phyloP scores from a whole-genome alignment of 495 filamentous ascomycete species.

The Friedmanniomyces endolithicus region DNA sequence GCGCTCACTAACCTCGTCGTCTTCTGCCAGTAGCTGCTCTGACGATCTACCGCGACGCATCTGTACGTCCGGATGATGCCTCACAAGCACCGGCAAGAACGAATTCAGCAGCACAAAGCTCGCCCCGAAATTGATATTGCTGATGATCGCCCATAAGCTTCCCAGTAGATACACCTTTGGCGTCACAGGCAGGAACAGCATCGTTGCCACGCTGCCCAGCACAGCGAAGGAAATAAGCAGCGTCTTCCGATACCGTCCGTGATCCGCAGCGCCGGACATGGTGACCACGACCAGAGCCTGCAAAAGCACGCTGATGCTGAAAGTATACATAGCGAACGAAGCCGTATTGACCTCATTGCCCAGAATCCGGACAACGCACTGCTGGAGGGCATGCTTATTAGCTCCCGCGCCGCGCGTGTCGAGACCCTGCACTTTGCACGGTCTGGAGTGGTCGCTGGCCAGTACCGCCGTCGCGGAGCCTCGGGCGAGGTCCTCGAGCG shows the following conservation, averaged over 20 bases:
- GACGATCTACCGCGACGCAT: not conserved
- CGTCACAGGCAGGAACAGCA: conserved; percentile 73
- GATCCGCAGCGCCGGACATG: conserved; percentile 91
- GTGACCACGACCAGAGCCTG: conserved; percentile 86
- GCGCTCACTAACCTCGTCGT: conserved; percentile 9
- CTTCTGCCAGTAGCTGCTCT: not conserved
- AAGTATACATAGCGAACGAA: conserved; percentile 97
- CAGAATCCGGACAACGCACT: conserved; percentile 73
- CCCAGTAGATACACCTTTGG: conserved; percentile 66
- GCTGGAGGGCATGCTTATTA: conserved; percentile 28
- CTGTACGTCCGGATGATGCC: conserved; percentile 51
- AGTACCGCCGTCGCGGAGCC: conserved; percentile 36
- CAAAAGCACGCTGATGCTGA: conserved; percentile 78
- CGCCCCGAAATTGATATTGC: conserved; percentile 60
- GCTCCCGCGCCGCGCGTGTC: conserved; percentile 11
- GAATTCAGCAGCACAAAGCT: conserved; percentile 37
- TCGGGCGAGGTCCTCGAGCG: conserved; percentile 81
- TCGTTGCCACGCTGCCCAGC: conserved; percentile 65
- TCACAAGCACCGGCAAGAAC: conserved; percentile 35
- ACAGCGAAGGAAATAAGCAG: conserved; percentile 75
- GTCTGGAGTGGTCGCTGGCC: conserved; percentile 14
- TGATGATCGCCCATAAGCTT: conserved; percentile 69
- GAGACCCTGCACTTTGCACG: conserved; percentile 16
- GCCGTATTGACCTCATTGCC: conserved; percentile 87
- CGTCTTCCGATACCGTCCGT: conserved; percentile 83